Percentiles rank a stretch among this genome's conserved stretches.
phyloP scores from a whole-genome alignment of 129 eudicot genomes.

The Lactuca sativa region DNA sequence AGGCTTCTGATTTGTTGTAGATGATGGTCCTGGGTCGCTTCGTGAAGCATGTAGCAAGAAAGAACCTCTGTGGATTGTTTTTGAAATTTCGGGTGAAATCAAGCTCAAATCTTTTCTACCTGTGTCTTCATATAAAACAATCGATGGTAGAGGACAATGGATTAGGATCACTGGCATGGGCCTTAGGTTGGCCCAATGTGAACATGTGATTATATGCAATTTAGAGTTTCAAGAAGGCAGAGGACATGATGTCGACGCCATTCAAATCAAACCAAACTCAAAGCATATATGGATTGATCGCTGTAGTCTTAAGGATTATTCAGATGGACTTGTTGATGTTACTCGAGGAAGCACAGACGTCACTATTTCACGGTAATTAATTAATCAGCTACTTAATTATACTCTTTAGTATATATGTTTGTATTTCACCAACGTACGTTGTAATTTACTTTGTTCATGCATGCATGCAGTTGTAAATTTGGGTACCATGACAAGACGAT shows the following conservation, averaged over 20 bases:
- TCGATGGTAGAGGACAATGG: constrained; percentile 92
- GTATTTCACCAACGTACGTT: neutral
- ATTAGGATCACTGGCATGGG: constrained; percentile 84
- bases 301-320: constrained; percentile 74
- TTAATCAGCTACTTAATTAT: neutral
- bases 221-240: constrained; percentile 85
- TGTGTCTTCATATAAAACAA: constrained; percentile 84
- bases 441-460: neutral
- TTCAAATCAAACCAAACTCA: constrained; percentile 91
- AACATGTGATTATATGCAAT: constrained; percentile 91
- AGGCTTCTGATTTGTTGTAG: constrained; percentile 36
- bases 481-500: constrained; percentile 78
- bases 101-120: constrained; percentile 54
- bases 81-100: constrained; percentile 86
- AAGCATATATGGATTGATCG: constrained; percentile 98
- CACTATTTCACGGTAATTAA: constrained; percentile 73
- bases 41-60: constrained; percentile 73
- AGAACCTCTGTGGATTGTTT: constrained; percentile 91
- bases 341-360: constrained; percentile 80
- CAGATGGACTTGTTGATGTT: constrained; percentile 87
- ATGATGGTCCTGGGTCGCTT: constrained; percentile 97
- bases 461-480: constrained; percentile 67
- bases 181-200: constrained; percentile 76
- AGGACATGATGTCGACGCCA: constrained; percentile 85
- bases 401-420: no score